These are phyloP conservation scores for Tolypocladium paradoxum DNA, from an alignment of 2,329 filamentous ascomycete genomes.

Conservation along the genomic window DNA sequence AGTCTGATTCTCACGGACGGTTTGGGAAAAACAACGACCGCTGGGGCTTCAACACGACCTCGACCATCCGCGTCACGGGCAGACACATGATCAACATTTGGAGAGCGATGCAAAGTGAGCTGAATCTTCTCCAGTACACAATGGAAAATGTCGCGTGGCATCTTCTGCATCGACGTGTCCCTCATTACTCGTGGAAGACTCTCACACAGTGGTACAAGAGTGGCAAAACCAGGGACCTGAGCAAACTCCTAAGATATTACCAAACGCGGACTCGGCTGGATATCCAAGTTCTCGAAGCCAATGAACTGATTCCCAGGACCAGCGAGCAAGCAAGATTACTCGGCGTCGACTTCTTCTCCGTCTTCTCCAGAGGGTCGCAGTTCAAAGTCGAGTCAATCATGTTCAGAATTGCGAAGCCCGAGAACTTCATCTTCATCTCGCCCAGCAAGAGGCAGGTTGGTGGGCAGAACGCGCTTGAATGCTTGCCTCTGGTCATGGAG, in stretches of 20 bases:
- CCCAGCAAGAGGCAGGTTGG: conserved; percentile 88
- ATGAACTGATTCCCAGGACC: conserved; percentile 78
- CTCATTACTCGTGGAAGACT: conserved; percentile 71
- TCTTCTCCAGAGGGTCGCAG: conserved; percentile 88
- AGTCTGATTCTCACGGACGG: conserved; percentile 67
- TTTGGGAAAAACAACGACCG: conserved; percentile 79
- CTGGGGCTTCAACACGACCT: conserved; percentile 93
- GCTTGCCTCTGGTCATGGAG: conserved; percentile 92
- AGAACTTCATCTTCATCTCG: conserved; percentile 84
- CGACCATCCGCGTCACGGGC: conserved; percentile 84
- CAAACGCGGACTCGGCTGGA: conserved; percentile 65
- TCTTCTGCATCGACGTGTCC: conserved; percentile 74
- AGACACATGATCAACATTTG: conserved; percentile 96
- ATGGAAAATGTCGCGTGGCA: conserved; percentile 96
- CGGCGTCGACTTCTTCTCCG: conserved; percentile 93
- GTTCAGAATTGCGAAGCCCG: conserved; percentile 96
- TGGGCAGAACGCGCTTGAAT: conserved; percentile 87
- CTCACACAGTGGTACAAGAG: conserved; percentile 76
- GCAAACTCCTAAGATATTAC: conserved; percentile 71
- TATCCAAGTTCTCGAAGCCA: conserved; percentile 81
- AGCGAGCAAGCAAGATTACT: conserved; percentile 90
- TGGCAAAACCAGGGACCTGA: conserved; percentile 55
- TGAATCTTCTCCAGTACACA: conserved; percentile 87
- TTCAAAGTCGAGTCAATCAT: conserved; percentile 99
- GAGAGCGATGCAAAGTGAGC: conserved; percentile 87